Base-by-base conservation (phyloP, 2,329 filamentous ascomycete genomes). In the Mycocentrospora acerina region DNA sequence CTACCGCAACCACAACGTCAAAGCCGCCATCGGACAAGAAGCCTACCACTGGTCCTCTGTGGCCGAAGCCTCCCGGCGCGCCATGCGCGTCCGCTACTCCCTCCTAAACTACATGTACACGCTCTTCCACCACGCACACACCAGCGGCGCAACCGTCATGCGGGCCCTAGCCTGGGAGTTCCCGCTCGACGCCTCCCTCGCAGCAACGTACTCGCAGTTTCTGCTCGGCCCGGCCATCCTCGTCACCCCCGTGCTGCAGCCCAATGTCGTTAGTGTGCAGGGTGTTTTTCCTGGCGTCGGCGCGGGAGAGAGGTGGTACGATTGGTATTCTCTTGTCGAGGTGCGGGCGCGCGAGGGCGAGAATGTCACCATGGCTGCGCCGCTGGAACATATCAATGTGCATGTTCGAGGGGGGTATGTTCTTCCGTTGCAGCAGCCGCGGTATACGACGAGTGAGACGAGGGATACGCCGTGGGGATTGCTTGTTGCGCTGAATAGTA, bases 101-200 rank as follows among this genome's bases (percentile, higher is more conserved):
- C 69, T 89, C 1, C 71, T 89, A 2, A 83, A 83, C 0, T 88
- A 88, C 64, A 75, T 88, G 45, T 89, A 89, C 68, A 88, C 85
- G 0, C 72, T 85, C 1, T 81, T 87, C 69, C 77, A 84, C 49
- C 63, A 73, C 6, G 82, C 84, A 1, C 80, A 85, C 60, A 74
- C 73, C 2, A 76, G 75, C 1, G 85, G 85, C 2, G 76, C 72
- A n/a, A 86, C 84, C 0, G 82, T 86, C 13, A 81, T 88, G 79
- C 77, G 83, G 7, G 83, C 85, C 3, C 68, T 88, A 9, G 73
- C 78, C 2, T 88, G 84, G 83, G 82, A 86, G 58, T 88, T 87
- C 53, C 80, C 83, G 1, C 72, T 80, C 35, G 85, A 88, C 43
- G 81, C 81, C 1, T 76, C 74, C 42, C 73, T 88, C 3, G 80